Conservation (phyloP, 129 eudicot species). For the Dittrichia graveolens region DNA sequence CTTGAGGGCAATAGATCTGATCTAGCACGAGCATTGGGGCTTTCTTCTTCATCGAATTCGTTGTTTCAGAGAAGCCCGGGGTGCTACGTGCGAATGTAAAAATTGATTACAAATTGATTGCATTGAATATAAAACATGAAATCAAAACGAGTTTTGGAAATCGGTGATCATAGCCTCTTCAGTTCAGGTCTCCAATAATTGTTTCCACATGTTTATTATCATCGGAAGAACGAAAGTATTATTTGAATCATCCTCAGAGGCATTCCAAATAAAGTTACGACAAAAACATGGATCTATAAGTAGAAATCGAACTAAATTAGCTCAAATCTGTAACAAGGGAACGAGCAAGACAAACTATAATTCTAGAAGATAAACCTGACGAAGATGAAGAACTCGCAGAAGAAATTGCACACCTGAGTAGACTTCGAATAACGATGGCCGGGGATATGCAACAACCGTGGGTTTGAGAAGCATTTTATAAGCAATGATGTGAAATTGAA, state of each 20-base stretch:
- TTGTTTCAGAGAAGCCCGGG: slow-evolving; percentile 87
- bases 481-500: slow-evolving; percentile 15
- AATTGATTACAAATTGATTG: too few species aligned
- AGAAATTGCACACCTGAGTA: background rate
- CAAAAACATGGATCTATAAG: too few species aligned
- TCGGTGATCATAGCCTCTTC: background rate
- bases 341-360: too few species aligned
- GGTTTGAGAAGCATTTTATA: slow-evolving; percentile 11
- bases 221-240: slow-evolving; percentile 43
- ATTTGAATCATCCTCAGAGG: slow-evolving; percentile 34
- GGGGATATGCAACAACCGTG: background rate
- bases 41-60: slow-evolving; percentile 47
- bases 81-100: slow-evolving; percentile 50
- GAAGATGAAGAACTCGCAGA: background rate
- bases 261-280: background rate
- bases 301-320: too few species aligned
- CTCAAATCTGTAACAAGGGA: background rate
- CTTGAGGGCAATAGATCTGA: slow-evolving; percentile 47
- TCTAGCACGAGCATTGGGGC: slow-evolving; percentile 96
- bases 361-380: background rate
- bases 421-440: background rate
- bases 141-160: background rate
- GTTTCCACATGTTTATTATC: slow-evolving; percentile 40
- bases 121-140: background rate
- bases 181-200: slow-evolving; percentile 50